phyloP scores from a whole-genome alignment of 176 grass and related monocot species.

The Aegilops umbellulata region DNA sequence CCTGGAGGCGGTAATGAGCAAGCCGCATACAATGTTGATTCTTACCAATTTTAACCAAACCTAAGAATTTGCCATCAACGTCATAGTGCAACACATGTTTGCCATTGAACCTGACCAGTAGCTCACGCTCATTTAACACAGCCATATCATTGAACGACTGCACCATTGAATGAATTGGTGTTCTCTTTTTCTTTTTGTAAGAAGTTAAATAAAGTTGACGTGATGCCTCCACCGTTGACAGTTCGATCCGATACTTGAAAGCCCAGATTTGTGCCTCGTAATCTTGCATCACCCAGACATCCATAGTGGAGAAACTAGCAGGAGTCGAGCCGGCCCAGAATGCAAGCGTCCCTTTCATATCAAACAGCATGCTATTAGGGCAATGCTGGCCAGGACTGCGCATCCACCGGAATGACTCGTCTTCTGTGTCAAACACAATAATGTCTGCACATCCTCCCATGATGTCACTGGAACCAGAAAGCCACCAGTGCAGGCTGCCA shows the following conservation, averaged over 20 bases:
- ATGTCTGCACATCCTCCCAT: neutral
- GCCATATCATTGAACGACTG: neutral
- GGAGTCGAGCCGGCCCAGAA: neutral
- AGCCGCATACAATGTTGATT: neutral
- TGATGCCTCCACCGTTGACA: neutral
- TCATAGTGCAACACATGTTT: neutral
- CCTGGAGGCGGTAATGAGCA: neutral
- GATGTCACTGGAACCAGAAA: neutral
- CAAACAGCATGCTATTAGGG: neutral
- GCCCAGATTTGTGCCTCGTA: neutral
- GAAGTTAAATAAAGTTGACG: neutral
- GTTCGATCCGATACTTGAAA: neutral
- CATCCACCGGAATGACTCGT: neutral
- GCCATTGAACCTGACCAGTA: neutral
- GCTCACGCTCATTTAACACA: neutral
- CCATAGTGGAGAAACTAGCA: neutral
- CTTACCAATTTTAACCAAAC: neutral
- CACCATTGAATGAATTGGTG: neutral
- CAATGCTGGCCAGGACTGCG: neutral
- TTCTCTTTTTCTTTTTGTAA: neutral
- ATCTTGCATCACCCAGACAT: neutral
- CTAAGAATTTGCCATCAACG: neutral
- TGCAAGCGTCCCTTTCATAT: neutral
- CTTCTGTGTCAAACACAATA: conserved; percentile 6
- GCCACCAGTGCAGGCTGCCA: neutral